Evolutionary conservation across 1,139 yeast genomes (phyloP).

Genomic region (Scheffersomyces quercinus): DNA sequence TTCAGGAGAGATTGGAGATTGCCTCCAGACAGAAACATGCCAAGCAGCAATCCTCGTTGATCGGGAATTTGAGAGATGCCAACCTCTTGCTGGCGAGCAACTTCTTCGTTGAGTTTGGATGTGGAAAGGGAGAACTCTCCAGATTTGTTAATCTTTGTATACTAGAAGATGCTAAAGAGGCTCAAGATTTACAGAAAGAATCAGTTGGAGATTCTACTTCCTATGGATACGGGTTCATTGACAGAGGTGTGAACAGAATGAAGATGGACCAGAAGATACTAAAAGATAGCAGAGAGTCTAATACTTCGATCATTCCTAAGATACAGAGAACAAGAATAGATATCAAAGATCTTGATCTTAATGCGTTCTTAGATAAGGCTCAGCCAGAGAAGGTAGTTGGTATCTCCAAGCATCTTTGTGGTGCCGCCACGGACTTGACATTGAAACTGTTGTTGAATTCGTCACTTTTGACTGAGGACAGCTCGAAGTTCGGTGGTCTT

Average conservation of each 20-base stretch:
- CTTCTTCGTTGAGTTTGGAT: conserved; percentile 77
- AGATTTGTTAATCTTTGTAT: conserved; percentile 61
- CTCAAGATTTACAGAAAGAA: background rate
- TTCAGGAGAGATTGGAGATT: conserved; percentile 40
- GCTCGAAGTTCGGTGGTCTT: conserved; percentile 47
- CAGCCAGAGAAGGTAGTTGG: conserved; percentile 44
- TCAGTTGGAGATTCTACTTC: background rate
- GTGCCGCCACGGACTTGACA: conserved; percentile 90
- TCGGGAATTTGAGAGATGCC: conserved; percentile 61
- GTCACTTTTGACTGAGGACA: conserved; percentile 12
- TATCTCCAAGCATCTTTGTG: conserved; percentile 87
- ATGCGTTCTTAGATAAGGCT: conserved; percentile 38
- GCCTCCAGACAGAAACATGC: conserved; percentile 72
- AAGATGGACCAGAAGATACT: conserved; percentile 71
- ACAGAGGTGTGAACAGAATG: conserved; percentile 76
- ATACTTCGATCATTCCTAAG: conserved; percentile 24
- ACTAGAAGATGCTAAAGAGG: conserved; percentile 19
- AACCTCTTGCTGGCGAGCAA: conserved; percentile 36
- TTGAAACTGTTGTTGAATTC: conserved; percentile 63
- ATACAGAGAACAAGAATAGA: conserved; percentile 67
- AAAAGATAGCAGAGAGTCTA: conserved; percentile 46
- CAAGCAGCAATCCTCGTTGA: conserved; percentile 76
- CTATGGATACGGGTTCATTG: conserved; percentile 63
- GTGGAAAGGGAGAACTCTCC: conserved; percentile 85
- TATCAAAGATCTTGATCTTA: conserved; percentile 70